phyloP scores from a whole-genome alignment of 1,284 basidiomycete genomes.

The Cryptococcus sp. region DNA sequence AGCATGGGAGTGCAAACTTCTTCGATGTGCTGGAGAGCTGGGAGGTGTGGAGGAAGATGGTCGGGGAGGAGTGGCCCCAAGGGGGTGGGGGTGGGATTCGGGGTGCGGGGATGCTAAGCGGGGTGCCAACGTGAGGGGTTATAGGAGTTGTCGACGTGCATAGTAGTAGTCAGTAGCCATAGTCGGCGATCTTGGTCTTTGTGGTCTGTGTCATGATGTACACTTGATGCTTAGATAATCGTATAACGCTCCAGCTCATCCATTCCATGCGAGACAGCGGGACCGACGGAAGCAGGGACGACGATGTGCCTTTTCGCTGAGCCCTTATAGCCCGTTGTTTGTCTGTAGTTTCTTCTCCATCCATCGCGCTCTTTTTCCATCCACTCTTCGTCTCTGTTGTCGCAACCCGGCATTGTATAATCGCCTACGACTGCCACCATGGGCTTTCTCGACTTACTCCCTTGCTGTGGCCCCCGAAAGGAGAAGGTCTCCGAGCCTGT shows the following conservation, averaged over 20 bases:
- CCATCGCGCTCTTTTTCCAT: background rate
- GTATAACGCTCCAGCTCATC: too few species aligned
- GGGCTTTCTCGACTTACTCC: slow-evolving; percentile 23
- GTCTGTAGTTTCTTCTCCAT: background rate
- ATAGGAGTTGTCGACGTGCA: too few species aligned
- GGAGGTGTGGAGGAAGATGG: slow-evolving; percentile 20
- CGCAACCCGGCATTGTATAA: background rate
- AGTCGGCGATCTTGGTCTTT: too few species aligned
- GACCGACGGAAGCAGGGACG: too few species aligned
- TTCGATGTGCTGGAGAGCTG: slow-evolving; percentile 35
- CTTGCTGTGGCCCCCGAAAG: slow-evolving; percentile 25
- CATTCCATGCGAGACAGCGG: too few species aligned
- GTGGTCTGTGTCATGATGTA: too few species aligned
- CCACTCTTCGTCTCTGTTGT: background rate
- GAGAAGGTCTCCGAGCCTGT: slow-evolving; percentile 12
- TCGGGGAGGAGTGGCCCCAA: background rate
- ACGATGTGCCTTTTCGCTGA: background rate
- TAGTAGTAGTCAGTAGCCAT: too few species aligned
- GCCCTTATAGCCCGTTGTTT: background rate
- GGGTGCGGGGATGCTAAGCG: slow-evolving; percentile 10
- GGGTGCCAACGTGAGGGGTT: slow-evolving; percentile 11
- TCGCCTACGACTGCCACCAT: slow-evolving; percentile 5
- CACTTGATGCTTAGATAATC: too few species aligned
- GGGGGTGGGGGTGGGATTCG: background rate
- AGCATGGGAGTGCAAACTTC: slow-evolving; percentile 26